Conservation (phyloP, 352 stramenopile genomes). For the Phytopythium helicoides region DNA sequence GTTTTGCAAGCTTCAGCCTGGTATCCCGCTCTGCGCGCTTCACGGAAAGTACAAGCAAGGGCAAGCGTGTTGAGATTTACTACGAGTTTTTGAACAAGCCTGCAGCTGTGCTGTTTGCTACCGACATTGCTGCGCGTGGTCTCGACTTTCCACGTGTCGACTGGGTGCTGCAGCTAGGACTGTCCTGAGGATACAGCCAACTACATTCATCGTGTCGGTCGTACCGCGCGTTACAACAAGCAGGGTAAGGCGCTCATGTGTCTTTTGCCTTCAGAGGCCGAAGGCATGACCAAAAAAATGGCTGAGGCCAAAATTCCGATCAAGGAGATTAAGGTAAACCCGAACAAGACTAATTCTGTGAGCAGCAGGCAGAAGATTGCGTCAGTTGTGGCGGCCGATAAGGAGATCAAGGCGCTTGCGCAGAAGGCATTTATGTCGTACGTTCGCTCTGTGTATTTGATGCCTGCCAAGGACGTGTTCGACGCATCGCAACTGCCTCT, state of each 20-base stretch:
- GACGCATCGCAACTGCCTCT: constrained; percentile 88
- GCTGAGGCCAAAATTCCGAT: constrained; percentile 94
- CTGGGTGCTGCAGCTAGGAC: constrained; percentile 98
- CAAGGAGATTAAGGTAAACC: constrained; percentile 97
- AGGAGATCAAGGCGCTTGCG: constrained; percentile 93
- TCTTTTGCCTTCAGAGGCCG: constrained; percentile 90
- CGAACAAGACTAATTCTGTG: constrained; percentile 86
- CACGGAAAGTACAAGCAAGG: constrained; percentile 99
- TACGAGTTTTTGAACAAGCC: constrained; percentile 97
- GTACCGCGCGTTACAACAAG: constrained; percentile 95
- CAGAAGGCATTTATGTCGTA: constrained; percentile 99
- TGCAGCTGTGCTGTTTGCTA: constrained; percentile 96
- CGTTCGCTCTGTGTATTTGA: constrained; percentile 94
- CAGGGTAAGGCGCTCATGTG: constrained; percentile 93
- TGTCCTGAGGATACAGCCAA: constrained; percentile 96
- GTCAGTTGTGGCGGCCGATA: constrained; percentile 91
- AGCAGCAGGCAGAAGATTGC: constrained; percentile 92
- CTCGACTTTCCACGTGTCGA: constrained; percentile 99
- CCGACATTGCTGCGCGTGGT: constrained; percentile 97
- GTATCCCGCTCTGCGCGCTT: constrained; percentile 94
- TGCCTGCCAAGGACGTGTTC: constrained; percentile 95
- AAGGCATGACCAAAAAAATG: constrained; percentile 85
- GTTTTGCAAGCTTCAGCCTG: constrained; percentile 97
- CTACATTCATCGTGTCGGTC: constrained; percentile 98
- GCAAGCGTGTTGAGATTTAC: constrained; percentile 97